Base-by-base conservation (phyloP, 768 basidiomycete species). In the Saitozyma podzolica region DNA sequence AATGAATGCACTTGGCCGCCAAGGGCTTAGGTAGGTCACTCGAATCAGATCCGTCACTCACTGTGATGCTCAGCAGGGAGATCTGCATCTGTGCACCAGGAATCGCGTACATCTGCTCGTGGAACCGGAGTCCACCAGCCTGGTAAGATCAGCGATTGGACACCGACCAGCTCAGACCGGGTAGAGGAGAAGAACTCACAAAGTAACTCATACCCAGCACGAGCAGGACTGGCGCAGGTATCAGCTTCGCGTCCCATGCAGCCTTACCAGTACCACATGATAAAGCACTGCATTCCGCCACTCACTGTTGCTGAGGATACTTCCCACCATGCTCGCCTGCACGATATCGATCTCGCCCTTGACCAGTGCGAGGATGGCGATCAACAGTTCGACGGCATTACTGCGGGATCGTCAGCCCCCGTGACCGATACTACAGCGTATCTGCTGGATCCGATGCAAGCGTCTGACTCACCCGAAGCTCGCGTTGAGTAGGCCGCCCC, bases 401-500 rank as follows among this genome's bases (percentile, higher is more conserved):
- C 45, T 47, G n/a, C 45, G 3, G 9, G 45, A 2, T 47, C 45
- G 45, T 11, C 6, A 47, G 13, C 45, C 13, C n/a, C n/a, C n/a
- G n/a, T n/a, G n/a, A n/a, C n/a, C n/a, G n/a, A n/a, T n/a, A n/a
- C n/a, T n/a, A n/a, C n/a, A n/a, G n/a, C n/a, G n/a, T n/a, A n/a
- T 29, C 29, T 29, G 5, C 45, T 47, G 11, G 13, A 47, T 6
- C 6, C n/a, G n/a, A 13, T 6, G 11, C n/a, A 17, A 47, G 13
- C 1, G n/a, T 11, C n/a, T 47, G 13, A 47, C 45, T 47, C 45
- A 47, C 45, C 84, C 84, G 40, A 85, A 74, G 0, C 83, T 84
- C 5, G 84, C 85, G 61, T 86, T 85, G 55, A 86, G 72, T 16
- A 86, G 71, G 52, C 84, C 85, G 56, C 84, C 84, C 14, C 85